Conservation (phyloP, 805 yeast genomes). For the Sugiyamaella smithiae region DNA sequence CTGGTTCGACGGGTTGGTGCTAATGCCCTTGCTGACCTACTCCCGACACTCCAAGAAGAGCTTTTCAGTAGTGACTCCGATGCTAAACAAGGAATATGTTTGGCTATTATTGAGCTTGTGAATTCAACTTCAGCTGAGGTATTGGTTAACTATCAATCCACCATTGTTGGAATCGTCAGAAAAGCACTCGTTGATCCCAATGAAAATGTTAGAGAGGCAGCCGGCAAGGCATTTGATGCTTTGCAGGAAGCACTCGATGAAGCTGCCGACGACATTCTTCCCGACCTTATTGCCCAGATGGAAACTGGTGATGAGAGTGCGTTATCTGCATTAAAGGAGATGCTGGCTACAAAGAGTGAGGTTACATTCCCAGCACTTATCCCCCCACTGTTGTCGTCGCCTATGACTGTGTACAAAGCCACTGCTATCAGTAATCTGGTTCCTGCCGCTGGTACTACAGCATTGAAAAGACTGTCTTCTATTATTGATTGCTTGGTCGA, state of each 20-base stretch:
- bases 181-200: constrained; percentile 74
- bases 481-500: constrained; percentile 74
- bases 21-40: constrained; percentile 73
- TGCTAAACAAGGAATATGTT: constrained; percentile 93
- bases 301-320: constrained; percentile 59
- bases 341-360: constrained; percentile 86
- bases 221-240: constrained; percentile 87
- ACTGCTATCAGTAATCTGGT: constrained; percentile 82
- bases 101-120: constrained; percentile 83
- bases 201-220: constrained; percentile 77
- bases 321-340: constrained; percentile 81
- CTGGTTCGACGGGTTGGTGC: constrained; percentile 91
- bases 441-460: constrained; percentile 81
- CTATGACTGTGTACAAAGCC: constrained; percentile 83
- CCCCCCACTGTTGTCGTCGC: constrained; percentile 78
- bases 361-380: constrained; percentile 90
- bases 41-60: constrained; percentile 78
- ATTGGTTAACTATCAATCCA: constrained; percentile 60
- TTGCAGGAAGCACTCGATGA: constrained; percentile 72
- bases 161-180: constrained; percentile 71
- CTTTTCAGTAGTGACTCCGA: constrained; percentile 63
- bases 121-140: constrained; percentile 65
- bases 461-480: constrained; percentile 66
- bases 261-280: constrained; percentile 86
- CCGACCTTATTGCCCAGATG: constrained; percentile 70